Evolutionary conservation across 192 early-diverging fungal genomes (phyloP), one percentile per base, ranked within the genome.

Genomic region (Coemansia sp.): DNA sequence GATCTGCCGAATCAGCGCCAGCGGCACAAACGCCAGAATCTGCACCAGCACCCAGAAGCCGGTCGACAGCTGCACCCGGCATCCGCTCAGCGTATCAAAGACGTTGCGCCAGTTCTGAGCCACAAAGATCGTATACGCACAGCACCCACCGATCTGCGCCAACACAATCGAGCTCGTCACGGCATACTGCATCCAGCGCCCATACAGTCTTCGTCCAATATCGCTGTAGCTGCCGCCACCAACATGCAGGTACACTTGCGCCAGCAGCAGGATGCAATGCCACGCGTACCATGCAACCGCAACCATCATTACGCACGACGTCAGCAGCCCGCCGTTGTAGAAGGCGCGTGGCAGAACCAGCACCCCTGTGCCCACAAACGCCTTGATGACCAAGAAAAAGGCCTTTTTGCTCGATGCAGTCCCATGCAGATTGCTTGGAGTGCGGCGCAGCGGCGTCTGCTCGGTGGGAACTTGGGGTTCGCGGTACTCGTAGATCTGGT

Each of bases 1-100:
- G 81, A 97, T 97, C 64, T 87, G 88, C 26, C 94, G 89, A 54
- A 97, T 92, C 79, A 92, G 84, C 14, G 91, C 87, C 65, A 96
- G 68, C 6, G 94, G 94, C 33, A 93, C 83, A 78, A 92, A 84
- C 38, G 89, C 79, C 1, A 86, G 45, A 40, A 88, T 62, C 50
- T 93, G 93, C 10, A 92, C 59, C 14, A 88, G 70, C 56, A 96
- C 84, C 73, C 89, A 95, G 44, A 88, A 86, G 68, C 86, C 87
- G 52, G 80, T 86, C 50, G 87, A 77, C 41, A 84, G 77, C 50
- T 79, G 78, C 50, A 73, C 20, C 10, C 71, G 65, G 80, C 85
- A 91, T 35, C 84, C 79, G 37, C 84, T 87, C 23, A 88, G 72
- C 6, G 87, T 84, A 64, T 88, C 83, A 35, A 88, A 69, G 2